Base-by-base conservation (phyloP, 2,329 filamentous ascomycete genomes). In the Pezicula neosporulosa region DNA sequence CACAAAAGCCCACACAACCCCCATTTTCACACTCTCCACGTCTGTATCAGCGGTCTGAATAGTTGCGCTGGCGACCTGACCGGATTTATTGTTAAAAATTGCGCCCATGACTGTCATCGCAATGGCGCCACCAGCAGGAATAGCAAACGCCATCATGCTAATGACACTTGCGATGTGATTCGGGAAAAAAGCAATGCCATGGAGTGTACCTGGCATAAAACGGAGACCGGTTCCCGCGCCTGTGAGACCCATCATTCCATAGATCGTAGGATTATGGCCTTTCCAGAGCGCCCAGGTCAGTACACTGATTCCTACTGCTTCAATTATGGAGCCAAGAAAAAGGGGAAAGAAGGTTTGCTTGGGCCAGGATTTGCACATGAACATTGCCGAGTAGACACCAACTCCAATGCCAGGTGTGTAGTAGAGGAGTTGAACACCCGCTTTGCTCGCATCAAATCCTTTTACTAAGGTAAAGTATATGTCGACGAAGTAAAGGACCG, bases 381-480 rank as follows among this genome's bases (percentile, higher is more conserved):
- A 76, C 58, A 82, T 77, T 36, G 82, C 79, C 6, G 72, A 49
- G 57, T 77, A 83, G 6, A 78, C 78, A 44, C 84, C 84, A 3
- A 68, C 73, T 61, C 74, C 82, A 13, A 87, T 67, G 0, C 84
- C 83, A 0, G 83, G 83, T 1, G 82, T 74, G 58, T 83, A 87
- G 63, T 77, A 86, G 1, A 87, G 66, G 13, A 87, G 70, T 52
- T 83, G 76, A 1, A 77, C 58, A 3, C 81, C 81, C 1, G 82
- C 74, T 44, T 76, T 61, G 35, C 73, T 76, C 71, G 71, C 16
- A 59, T 55, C 64, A 55, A 79, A 78, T 4, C 72, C 77, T 66
- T 81, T 70, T 0, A 86, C 83, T 15, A 85, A 67, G 5, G 80
- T 80, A 63, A 86, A 87, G 65, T 86, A 87, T 24, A 86, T 77